Percentiles rank a stretch among this genome's conserved stretches.
Evolutionary conservation across 257 asterid species (phyloP).

Genomic region (Asclepias syriaca): DNA sequence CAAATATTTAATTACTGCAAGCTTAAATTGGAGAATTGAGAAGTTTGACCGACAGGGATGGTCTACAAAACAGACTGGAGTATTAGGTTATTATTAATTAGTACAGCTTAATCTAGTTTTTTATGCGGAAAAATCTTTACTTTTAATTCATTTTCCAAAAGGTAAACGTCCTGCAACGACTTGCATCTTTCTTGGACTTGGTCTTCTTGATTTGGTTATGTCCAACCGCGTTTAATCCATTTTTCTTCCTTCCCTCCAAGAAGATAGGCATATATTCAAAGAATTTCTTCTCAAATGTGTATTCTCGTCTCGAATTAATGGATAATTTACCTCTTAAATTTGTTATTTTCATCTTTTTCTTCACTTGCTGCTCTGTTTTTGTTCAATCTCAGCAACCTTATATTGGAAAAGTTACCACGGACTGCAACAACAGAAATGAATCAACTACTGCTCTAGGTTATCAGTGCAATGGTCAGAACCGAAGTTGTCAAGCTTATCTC

Average conservation of each 20-base stretch:
- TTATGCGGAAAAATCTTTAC: neutral
- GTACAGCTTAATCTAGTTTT: neutral
- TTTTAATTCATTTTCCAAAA: neutral
- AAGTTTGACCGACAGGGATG: neutral
- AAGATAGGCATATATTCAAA: neutral
- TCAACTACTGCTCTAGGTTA: conserved; percentile 65
- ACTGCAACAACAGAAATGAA: conserved; percentile 24
- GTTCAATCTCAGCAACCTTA: conserved; percentile 69
- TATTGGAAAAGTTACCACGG: conserved; percentile 20
- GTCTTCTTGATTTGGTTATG: neutral
- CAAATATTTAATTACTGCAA: no score
- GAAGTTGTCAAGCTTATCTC: conserved; percentile 61
- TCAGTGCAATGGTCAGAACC: conserved; percentile 57
- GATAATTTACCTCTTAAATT: conserved; percentile 13
- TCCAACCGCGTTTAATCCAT: neutral
- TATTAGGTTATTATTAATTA: neutral
- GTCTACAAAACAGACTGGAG: neutral
- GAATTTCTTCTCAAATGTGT: neutral
- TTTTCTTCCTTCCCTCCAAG: neutral
- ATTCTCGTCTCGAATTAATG: conserved; percentile 21
- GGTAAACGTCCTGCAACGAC: neutral
- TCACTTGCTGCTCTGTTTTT: conserved; percentile 21
- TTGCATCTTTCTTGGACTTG: neutral
- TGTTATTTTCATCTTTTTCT: conserved; percentile 25
- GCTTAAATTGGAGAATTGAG: no score